Percentiles rank a stretch among this genome's conserved stretches.
phyloP scores from a whole-genome alignment of 768 basidiomycete genomes.

The Macrolepiota dolichaula region DNA sequence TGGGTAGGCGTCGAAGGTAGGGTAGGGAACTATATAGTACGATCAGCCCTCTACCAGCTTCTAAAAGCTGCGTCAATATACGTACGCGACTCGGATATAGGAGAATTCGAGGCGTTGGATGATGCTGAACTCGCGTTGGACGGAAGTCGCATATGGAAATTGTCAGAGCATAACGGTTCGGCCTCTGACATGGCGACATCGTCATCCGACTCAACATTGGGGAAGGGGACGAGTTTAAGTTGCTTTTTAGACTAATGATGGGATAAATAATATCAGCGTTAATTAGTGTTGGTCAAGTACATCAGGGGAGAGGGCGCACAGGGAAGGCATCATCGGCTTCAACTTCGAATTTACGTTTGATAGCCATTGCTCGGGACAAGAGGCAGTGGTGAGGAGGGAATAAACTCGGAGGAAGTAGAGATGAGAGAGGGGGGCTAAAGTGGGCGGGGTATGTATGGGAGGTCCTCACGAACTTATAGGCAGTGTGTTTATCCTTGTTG shows the following conservation, averaged over 20 bases:
- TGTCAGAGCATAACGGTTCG: constrained; percentile 50
- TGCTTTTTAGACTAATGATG: constrained; percentile 57
- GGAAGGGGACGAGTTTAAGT: constrained; percentile 73
- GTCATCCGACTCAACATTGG: constrained; percentile 55
- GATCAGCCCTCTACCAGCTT: not conserved
- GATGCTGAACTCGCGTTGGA: constrained; percentile 64
- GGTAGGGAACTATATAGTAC: constrained; percentile 42
- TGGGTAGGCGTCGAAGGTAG: constrained; percentile 62
- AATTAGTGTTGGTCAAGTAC: constrained; percentile 12
- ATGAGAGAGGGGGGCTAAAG: constrained; percentile 12
- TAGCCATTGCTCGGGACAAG: constrained; percentile 41
- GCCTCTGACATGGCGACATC: constrained; percentile 74
- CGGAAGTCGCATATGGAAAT: constrained; percentile 59
- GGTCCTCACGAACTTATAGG: constrained; percentile 24
- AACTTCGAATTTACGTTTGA: constrained; percentile 73
- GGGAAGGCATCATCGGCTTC: constrained; percentile 53
- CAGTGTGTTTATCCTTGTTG: constrained; percentile 22
- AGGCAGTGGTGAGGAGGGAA: constrained; percentile 10
- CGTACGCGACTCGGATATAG: constrained; percentile 47
- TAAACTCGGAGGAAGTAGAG: constrained; percentile 18
- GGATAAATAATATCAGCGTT: constrained; percentile 20
- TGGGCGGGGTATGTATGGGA: constrained; percentile 9
- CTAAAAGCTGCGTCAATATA: constrained; percentile 10
- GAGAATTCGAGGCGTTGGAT: constrained; percentile 46
- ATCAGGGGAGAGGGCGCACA: constrained; percentile 31